Conservation (phyloP, 768 basidiomycete genomes). For the Tricholoma hemisulphureum region DNA sequence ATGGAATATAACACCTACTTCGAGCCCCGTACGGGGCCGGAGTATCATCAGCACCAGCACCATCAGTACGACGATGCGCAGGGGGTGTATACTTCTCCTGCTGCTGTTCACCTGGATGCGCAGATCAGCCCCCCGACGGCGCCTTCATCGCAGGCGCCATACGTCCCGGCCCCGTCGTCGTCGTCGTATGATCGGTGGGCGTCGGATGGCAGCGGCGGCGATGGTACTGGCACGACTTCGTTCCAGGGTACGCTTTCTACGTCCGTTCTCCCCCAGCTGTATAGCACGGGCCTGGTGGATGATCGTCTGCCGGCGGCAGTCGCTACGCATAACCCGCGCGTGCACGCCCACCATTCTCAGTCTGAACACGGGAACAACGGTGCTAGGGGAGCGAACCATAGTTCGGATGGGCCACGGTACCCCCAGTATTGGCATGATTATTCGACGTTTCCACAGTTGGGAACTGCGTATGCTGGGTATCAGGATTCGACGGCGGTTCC, state of each 20-base stretch:
- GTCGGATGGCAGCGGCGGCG: conserved; percentile 14
- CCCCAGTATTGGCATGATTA: conserved; percentile 59
- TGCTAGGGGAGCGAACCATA: not conserved
- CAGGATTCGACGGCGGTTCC: conserved; percentile 16
- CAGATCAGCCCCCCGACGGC: not conserved
- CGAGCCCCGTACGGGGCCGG: not conserved
- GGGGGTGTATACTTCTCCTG: not conserved
- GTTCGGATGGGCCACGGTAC: conserved; percentile 32
- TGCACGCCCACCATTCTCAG: conserved; percentile 1
- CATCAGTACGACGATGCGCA: not conserved
- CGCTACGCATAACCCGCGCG: conserved; percentile 3
- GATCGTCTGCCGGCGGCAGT: conserved; percentile 32
- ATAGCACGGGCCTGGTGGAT: conserved; percentile 69
- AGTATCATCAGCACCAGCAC: too few relatives aligned
- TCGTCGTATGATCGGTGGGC: conserved; percentile 49
- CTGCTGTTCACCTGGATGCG: not conserved
- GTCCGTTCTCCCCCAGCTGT: conserved; percentile 70
- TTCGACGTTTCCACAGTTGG: conserved; percentile 49
- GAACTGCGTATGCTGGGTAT: conserved; percentile 36
- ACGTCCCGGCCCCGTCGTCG: conserved; percentile 5
- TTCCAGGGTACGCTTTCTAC: conserved; percentile 59
- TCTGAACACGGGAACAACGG: conserved; percentile 20
- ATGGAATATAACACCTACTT: not conserved
- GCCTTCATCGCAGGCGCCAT: not conserved
- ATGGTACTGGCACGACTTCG: conserved; percentile 17